Base-by-base conservation (phyloP, 139 green algal genomes). In the Asterochloris erici region DNA sequence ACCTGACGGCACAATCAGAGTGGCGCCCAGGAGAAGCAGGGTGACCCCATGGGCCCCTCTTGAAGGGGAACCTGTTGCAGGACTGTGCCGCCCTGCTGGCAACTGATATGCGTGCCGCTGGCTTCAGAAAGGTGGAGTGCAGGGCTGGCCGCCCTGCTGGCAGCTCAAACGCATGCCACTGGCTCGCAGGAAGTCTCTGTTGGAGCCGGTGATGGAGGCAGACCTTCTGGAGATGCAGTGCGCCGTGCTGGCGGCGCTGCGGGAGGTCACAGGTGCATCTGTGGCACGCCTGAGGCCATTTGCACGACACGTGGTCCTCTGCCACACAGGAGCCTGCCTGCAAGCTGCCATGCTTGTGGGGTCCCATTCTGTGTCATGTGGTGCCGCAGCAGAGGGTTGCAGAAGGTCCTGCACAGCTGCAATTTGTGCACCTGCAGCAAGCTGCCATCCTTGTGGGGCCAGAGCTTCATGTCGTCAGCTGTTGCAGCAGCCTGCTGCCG, bases 201-300 rank as follows among this genome's bases (percentile, higher is more conserved):
- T 86, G 60, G 82, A 83, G 64, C 26, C 69, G 10, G 12, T 79
- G 16, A 68, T 77, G 29, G 62, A 26, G 17, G 26, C 60, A 26
- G 86, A 90, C 1, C 28, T 88, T n/a, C 11, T 54, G 24, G 84
- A 88, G 47, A 88, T 88, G 86, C 24, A 27, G 27, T 21, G 0
- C 0, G 79, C 64, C 12, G 79, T 90, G 63, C 16, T 23, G 28
- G 79, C 68, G 9, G 75, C 63, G 16, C 68, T 90, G 2, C 17
- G 77, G 15, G 21, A 24, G 2, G 75, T 85, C n/a, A 69, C 71
- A 61, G 66, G 66, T 21, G 66, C 66, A 71, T 71, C 66, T 24
- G 66, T 9, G 1, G 21, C 19, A 26, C 4, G 21, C 66, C 66
- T 26, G 21, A 71, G 21, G 21, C 19, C 21, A 24, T 71, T 13